These are phyloP conservation scores for Perkinsus olseni DNA, from an alignment of 169 alveolate genomes.

Conservation along the genomic window DNA sequence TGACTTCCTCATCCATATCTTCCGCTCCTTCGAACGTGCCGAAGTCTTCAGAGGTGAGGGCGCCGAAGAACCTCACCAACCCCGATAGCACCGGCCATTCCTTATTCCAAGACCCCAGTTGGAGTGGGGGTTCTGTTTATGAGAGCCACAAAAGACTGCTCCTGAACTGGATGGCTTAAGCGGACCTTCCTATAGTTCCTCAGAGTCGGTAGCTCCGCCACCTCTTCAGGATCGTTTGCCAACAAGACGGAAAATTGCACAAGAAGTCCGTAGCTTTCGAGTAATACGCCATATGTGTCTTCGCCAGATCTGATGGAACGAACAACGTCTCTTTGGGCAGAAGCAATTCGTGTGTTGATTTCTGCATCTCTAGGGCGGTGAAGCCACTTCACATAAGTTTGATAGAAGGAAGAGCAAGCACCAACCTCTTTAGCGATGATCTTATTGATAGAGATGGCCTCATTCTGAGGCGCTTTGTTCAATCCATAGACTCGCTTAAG, in stretches of 20 bases:
- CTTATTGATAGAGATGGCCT: too few species aligned
- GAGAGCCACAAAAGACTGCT: neutral
- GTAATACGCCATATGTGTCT: neutral
- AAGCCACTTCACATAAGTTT: too few species aligned
- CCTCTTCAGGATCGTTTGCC: neutral
- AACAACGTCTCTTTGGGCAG: neutral
- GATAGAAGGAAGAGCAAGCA: too few species aligned
- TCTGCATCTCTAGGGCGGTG: too few species aligned
- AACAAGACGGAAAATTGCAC: neutral
- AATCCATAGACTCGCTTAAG: neutral
- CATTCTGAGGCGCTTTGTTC: too few species aligned
- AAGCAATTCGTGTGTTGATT: too few species aligned
- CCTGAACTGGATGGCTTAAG: neutral
- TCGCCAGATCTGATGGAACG: neutral
- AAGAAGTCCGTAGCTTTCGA: neutral
- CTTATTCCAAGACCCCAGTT: neutral
- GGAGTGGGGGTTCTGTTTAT: neutral
- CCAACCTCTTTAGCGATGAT: too few species aligned
- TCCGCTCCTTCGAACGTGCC: neutral
- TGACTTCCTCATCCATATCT: neutral
- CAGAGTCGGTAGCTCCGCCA: neutral
- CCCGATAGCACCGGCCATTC: neutral
- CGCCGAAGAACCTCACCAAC: neutral
- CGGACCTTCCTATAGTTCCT: neutral
- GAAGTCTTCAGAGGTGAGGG: neutral